phyloP scores from a whole-genome alignment of 805 yeast species.

The Ogataea methanolica region DNA sequence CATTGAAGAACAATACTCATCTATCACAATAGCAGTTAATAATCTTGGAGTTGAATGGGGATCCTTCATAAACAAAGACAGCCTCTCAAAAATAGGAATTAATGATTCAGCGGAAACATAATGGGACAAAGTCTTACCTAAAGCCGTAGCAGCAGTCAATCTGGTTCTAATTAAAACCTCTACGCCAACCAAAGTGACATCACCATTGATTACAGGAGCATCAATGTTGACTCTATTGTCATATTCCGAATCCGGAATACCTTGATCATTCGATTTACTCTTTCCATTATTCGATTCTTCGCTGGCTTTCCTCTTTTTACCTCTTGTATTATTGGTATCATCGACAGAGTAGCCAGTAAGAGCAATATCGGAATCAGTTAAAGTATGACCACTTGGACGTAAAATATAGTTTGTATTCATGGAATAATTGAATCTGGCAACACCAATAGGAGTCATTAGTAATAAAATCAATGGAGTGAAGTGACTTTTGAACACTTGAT shows the following conservation, averaged over 20 bases:
- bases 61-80: constrained; percentile 45
- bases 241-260: constrained; percentile 47
- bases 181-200: constrained; percentile 75
- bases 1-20: constrained; percentile 52
- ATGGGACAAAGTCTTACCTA: constrained; percentile 60
- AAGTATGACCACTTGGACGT: constrained; percentile 68
- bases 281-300: constrained; percentile 7
- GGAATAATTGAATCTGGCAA: constrained; percentile 79
- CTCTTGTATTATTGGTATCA: constrained; percentile 32
- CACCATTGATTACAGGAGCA: constrained; percentile 89
- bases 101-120: constrained; percentile 37
- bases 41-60: constrained; percentile 80
- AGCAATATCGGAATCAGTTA: constrained; percentile 24
- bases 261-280: constrained; percentile 23
- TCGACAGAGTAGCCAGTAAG: constrained; percentile 24
- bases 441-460: constrained; percentile 91
- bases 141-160: constrained; percentile 67
- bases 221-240: constrained; percentile 79
- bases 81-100: constrained; percentile 31
- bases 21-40: constrained; percentile 60
- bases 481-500: constrained; percentile 51
- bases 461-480: constrained; percentile 57
- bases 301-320: constrained; percentile 43
- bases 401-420: constrained; percentile 75
- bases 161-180: constrained; percentile 74